These are phyloP conservation scores for Parastagonospora nodorum DNA, from an alignment of 2,329 filamentous ascomycete genomes.

Conservation along the genomic window DNA sequence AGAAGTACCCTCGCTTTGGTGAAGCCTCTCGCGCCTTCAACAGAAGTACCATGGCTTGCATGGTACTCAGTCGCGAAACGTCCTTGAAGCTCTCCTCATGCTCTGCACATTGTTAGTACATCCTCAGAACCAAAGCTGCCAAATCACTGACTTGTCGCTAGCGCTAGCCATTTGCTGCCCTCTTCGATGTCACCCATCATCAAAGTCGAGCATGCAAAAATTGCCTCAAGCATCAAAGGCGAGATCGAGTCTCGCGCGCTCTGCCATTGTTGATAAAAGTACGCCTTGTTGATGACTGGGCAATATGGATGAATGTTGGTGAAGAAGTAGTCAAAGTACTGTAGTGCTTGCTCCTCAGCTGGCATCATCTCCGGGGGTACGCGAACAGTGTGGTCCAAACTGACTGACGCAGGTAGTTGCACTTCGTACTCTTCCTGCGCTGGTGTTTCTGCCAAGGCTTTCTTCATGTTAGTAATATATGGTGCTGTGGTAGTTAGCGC, in stretches of 20 bases:
- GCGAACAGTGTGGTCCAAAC: slow-evolving; percentile 76
- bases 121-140: not conserved
- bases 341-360: slow-evolving; percentile 76
- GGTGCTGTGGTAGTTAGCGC: slow-evolving; percentile 63
- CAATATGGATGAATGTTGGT: slow-evolving; percentile 89
- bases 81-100: slow-evolving; percentile 95
- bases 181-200: slow-evolving; percentile 82
- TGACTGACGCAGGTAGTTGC: slow-evolving; percentile 69
- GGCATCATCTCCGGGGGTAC: slow-evolving; percentile 96
- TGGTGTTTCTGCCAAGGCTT: slow-evolving; percentile 62
- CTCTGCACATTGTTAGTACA: slow-evolving; percentile 56
- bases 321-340: slow-evolving; percentile 92
- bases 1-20: slow-evolving; percentile 93
- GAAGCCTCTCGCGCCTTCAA: slow-evolving; percentile 91
- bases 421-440: slow-evolving; percentile 74
- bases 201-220: slow-evolving; percentile 87
- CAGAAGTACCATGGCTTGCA: slow-evolving; percentile 85
- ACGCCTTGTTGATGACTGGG: slow-evolving; percentile 80
- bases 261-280: slow-evolving; percentile 90
- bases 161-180: slow-evolving; percentile 89
- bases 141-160: slow-evolving; percentile 75
- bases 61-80: slow-evolving; percentile 83
- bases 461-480: slow-evolving; percentile 74
- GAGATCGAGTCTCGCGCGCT: slow-evolving; percentile 83
- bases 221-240: slow-evolving; percentile 83